Conservation (phyloP, 176 grass and related monocot genomes). For the Oryza meyeriana region DNA sequence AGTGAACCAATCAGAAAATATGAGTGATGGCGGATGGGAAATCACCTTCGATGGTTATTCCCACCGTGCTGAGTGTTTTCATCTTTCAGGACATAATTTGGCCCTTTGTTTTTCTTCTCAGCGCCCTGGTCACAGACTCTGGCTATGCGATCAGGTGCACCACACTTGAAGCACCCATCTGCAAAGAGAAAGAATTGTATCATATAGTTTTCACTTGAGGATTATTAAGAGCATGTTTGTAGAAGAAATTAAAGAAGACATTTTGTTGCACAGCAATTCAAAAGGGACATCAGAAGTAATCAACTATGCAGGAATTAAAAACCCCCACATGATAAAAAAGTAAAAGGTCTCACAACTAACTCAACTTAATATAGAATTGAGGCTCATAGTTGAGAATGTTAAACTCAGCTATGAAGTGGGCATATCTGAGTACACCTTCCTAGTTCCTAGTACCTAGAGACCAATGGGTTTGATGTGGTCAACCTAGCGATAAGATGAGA, state of each 20-base stretch:
- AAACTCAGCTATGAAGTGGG: too few species aligned
- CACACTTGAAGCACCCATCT: conserved; percentile 98
- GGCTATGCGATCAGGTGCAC: conserved; percentile 75
- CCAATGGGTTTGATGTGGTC: neutral
- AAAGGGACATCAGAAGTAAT: neutral
- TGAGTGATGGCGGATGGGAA: neutral
- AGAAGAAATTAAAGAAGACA: conserved; percentile 9
- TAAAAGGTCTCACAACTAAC: too few species aligned
- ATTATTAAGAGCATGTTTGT: too few species aligned
- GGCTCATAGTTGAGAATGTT: neutral
- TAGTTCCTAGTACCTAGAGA: neutral
- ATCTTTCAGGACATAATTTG: conserved; percentile 87
- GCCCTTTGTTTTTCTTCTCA: conserved; percentile 53
- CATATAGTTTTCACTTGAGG: neutral
- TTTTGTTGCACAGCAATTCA: neutral
- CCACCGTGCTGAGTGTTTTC: conserved; percentile 76
- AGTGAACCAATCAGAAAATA: neutral
- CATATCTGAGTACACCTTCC: too few species aligned
- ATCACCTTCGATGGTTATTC: conserved; percentile 61
- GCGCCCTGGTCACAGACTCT: conserved; percentile 54
- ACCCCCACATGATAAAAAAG: neutral
- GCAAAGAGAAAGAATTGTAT: conserved; percentile 8
- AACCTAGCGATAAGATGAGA: neutral
- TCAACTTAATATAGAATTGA: neutral
- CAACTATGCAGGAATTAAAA: neutral